Evolutionary conservation across 2,329 filamentous ascomycete genomes (phyloP).

Genomic region (Paraphoma chrysanthemicola): DNA sequence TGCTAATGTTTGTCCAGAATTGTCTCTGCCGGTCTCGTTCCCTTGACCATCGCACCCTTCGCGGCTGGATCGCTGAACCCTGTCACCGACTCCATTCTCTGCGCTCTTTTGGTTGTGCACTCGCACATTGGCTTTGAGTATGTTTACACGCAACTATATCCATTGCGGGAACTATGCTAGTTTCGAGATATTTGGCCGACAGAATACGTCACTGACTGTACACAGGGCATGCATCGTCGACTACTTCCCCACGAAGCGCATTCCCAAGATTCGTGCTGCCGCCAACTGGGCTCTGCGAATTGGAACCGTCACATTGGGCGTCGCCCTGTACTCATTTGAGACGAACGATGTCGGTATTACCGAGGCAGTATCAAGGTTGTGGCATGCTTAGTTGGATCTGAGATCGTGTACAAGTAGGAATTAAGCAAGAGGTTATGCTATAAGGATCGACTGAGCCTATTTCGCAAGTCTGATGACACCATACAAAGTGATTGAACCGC

Average conservation of each 20-base stretch:
- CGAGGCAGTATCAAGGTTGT: conserved; percentile 85
- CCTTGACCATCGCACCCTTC: conserved; percentile 89
- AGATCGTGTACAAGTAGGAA: conserved; percentile 9
- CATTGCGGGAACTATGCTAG: no score
- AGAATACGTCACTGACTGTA: conserved; percentile 8
- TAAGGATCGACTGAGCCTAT: background rate
- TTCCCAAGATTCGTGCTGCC: conserved; percentile 71
- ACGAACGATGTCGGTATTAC: conserved; percentile 97
- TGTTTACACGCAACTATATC: conserved; percentile 27
- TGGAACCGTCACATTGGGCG: conserved; percentile 79
- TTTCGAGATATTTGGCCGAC: background rate
- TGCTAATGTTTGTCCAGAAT: conserved; percentile 57
- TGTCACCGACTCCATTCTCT: conserved; percentile 82
- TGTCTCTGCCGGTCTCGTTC: conserved; percentile 80
- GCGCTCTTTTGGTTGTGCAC: conserved; percentile 84
- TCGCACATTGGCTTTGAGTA: conserved; percentile 94
- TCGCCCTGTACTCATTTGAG: conserved; percentile 98
- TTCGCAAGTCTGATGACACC: background rate
- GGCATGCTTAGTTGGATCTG: conserved; percentile 71
- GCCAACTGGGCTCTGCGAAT: conserved; percentile 80
- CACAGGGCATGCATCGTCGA: conserved; percentile 79
- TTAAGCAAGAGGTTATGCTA: conserved; percentile 4
- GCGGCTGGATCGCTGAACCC: conserved; percentile 92
- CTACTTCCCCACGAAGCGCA: conserved; percentile 79
- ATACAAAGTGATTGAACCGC: no score